These are phyloP conservation scores for Cornus florida DNA, from an alignment of 148 eudicot species.

Conservation along the genomic window DNA sequence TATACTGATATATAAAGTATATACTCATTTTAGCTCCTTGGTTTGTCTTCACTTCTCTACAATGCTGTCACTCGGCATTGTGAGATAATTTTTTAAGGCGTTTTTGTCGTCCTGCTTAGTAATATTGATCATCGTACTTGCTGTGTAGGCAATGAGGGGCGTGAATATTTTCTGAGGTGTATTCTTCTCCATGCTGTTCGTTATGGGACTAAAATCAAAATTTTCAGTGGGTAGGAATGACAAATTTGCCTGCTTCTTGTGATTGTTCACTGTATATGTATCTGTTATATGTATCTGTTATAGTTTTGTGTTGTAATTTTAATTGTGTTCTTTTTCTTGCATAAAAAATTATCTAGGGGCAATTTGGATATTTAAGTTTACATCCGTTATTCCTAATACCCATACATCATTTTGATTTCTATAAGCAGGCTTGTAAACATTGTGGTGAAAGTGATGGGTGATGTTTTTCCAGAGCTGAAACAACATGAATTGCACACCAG, in stretches of 20 bases:
- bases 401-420: neutral
- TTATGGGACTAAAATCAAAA: constrained; percentile 89
- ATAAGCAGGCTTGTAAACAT: constrained; percentile 72
- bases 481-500: constrained; percentile 62
- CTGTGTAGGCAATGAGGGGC: constrained; percentile 85
- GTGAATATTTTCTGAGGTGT: constrained; percentile 93
- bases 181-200: constrained; percentile 97
- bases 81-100: neutral
- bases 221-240: constrained; percentile 80
- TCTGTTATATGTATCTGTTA: constrained; percentile 9
- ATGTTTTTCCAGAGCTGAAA: constrained; percentile 84
- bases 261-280: neutral
- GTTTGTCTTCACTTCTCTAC: neutral
- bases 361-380: neutral
- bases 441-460: constrained; percentile 77
- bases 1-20: no score
- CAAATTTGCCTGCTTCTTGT: neutral
- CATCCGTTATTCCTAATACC: neutral
- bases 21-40: neutral
- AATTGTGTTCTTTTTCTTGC: neutral
- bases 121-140: neutral
- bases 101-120: neutral
- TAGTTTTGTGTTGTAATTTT: constrained; percentile 1
- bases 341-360: neutral
- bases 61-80: neutral